These are phyloP conservation scores for Gillenia trifoliata DNA, from an alignment of 306 rosid species.

Conservation along the genomic window DNA sequence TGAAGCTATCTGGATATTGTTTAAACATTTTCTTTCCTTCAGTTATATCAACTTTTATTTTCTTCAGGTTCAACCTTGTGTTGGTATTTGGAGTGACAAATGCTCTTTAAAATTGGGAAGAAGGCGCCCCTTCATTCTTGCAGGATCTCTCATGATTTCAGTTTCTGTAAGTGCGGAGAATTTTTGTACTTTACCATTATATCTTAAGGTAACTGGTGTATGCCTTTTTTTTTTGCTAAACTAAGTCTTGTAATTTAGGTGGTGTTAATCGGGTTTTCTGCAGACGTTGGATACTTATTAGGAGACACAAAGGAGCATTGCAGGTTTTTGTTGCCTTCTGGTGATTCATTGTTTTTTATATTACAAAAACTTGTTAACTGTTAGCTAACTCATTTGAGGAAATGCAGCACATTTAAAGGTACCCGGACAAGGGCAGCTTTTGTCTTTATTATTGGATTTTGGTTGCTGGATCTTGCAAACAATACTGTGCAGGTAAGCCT, in stretches of 20 bases:
- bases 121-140: conserved; percentile 93
- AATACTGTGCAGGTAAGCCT: conserved; percentile 87
- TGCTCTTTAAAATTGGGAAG: conserved; percentile 89
- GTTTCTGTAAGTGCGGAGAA: conserved; percentile 55
- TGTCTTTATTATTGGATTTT: conserved; percentile 86
- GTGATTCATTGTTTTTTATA: conserved; percentile 21
- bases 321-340: conserved; percentile 63
- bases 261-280: conserved; percentile 88
- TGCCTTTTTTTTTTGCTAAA: conserved; percentile 34
- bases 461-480: conserved; percentile 99
- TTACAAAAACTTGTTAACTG: conserved; percentile 2
- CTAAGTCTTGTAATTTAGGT: conserved; percentile 60
- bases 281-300: conserved; percentile 84
- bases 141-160: conserved; percentile 84
- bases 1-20: background rate
- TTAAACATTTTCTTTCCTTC: background rate
- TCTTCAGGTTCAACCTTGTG: conserved; percentile 74
- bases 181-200: conserved; percentile 16
- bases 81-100: conserved; percentile 96
- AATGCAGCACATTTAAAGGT: conserved; percentile 76
- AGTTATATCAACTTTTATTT: background rate
- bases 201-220: background rate
- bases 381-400: conserved; percentile 25
- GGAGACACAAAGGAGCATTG: conserved; percentile 90
- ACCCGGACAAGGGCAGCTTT: conserved; percentile 86